These are phyloP conservation scores for Phellopilus nigrolimitatus DNA, from an alignment of 1,284 basidiomycete genomes.

Conservation along the genomic window DNA sequence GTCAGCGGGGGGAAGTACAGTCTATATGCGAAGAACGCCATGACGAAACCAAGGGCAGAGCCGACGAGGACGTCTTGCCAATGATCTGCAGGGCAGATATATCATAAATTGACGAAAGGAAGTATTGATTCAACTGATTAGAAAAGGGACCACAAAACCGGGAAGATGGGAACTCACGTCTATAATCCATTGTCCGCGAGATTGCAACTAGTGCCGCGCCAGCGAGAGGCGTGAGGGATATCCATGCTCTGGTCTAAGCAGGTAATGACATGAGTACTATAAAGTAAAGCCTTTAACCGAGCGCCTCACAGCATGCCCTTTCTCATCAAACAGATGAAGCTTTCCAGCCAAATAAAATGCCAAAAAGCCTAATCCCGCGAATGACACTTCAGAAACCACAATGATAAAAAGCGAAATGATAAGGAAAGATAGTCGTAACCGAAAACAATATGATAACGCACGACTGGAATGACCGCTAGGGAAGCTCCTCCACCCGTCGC, in stretches of 20 bases:
- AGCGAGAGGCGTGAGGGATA: conserved; percentile 71
- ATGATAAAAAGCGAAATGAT: not conserved
- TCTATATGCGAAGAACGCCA: conserved; percentile 78
- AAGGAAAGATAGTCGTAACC: not conserved
- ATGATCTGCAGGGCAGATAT: too few species aligned
- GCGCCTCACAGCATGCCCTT: conserved; percentile 67
- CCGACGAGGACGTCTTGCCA: conserved; percentile 89
- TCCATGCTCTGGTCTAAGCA: conserved; percentile 76
- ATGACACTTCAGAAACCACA: conserved; percentile 64
- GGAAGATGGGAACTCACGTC: conserved; percentile 49
- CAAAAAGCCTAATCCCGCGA: conserved; percentile 89
- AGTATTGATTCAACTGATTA: conserved; percentile 4
- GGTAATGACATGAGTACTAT: conserved; percentile 1
- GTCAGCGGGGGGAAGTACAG: conserved; percentile 71
- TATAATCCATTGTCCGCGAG: conserved; percentile 86
- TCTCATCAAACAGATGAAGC: conserved; percentile 82
- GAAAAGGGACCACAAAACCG: not conserved
- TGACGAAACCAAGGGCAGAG: conserved; percentile 63
- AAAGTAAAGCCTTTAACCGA: conserved; percentile 4
- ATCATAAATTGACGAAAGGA: too few species aligned
- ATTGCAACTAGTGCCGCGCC: conserved; percentile 86
- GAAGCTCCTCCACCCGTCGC: conserved; percentile 91
- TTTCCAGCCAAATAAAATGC: conserved; percentile 89
- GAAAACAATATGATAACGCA: conserved; percentile 35
- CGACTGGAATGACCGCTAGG: conserved; percentile 88